Evolutionary conservation across 2,329 filamentous ascomycete genomes (phyloP), one percentile per base, ranked within the genome.

Genomic region (Stachybotrys chlorohalonatus): DNA sequence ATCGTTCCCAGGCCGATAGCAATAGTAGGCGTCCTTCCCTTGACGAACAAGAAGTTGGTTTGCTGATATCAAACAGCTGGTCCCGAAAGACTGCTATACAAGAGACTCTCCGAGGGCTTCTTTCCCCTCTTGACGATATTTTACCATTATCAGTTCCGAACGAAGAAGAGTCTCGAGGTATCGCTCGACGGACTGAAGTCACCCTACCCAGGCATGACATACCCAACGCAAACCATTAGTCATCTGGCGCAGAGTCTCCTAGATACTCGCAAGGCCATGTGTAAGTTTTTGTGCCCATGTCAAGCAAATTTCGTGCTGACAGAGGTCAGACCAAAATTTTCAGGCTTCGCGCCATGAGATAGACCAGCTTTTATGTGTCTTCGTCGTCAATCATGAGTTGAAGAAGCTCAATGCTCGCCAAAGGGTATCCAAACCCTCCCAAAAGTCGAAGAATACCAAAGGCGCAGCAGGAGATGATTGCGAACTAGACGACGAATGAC

Each of bases 111-210:
- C 13, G 67, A 71, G 9, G 59, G 58, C 45, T 68, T 72, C 59
- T 71, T 71, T 48, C 70, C 70, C n/a, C 62, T 72, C 51, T 60
- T 73, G 52, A 61, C 71, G 32, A 63, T 68, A 32, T 72, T 73
- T 57, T 73, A 73, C 55, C 70, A 72, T 57, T 73, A 70, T 57
- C 70, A 72, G 52, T 73, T 73, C 57, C 64, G 70, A 39, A 72
- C 67, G 49, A 72, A 70, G 59, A 73, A 73, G 62, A 71, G 68
- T 56, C 58, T 73, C 49, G 70, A 73, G 53, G 58, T 72, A 53
- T 68, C 70, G 2, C 59, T 73, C 47, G 69, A 72, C 53, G 72
- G 70, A 68, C 62, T 73, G 42, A 68, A 70, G 54, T 54, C 59
- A n/a, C 58, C 57, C 2, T 67, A 65, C 31, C 63, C 66, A 5